phyloP scores from a whole-genome alignment of 1,284 basidiomycete species.

The Paramarasmius palmivorus region DNA sequence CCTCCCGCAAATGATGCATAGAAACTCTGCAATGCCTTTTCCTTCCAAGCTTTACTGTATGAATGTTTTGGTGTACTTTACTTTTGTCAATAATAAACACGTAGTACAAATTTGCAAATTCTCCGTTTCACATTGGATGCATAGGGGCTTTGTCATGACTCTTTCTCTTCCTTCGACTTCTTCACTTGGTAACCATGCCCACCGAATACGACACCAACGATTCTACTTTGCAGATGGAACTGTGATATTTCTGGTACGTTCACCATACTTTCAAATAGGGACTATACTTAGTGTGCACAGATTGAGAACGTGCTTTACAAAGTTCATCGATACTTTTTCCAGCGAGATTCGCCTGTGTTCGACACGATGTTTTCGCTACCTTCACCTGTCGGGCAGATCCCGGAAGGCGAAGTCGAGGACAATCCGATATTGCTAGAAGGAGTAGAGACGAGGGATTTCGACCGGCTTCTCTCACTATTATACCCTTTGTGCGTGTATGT shows the following conservation, averaged over 20 bases:
- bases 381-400: constrained; percentile 11
- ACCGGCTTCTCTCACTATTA: constrained; percentile 8
- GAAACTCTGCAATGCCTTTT: neutral
- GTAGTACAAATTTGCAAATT: neutral
- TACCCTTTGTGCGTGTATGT: neutral
- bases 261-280: neutral
- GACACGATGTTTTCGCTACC: constrained; percentile 26
- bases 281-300: constrained; percentile 7
- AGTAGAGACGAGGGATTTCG: constrained; percentile 17
- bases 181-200: neutral
- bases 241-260: constrained; percentile 22
- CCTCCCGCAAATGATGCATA: neutral
- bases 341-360: constrained; percentile 23
- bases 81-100: neutral
- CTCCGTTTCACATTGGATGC: neutral
- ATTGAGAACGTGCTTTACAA: constrained; percentile 23
- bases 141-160: neutral
- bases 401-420: constrained; percentile 23
- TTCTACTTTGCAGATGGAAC: constrained; percentile 28
- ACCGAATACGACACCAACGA: constrained; percentile 16
- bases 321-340: constrained; percentile 24
- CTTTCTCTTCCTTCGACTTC: neutral
- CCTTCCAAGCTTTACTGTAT: neutral
- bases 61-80: neutral
- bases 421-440: constrained; percentile 24